A percentile compares a stretch with the other conserved stretches of the same genome.
These are phyloP conservation scores for Verticillium nonalfalfae DNA, from an alignment of 2,329 filamentous ascomycete species.

Conservation along the genomic window DNA sequence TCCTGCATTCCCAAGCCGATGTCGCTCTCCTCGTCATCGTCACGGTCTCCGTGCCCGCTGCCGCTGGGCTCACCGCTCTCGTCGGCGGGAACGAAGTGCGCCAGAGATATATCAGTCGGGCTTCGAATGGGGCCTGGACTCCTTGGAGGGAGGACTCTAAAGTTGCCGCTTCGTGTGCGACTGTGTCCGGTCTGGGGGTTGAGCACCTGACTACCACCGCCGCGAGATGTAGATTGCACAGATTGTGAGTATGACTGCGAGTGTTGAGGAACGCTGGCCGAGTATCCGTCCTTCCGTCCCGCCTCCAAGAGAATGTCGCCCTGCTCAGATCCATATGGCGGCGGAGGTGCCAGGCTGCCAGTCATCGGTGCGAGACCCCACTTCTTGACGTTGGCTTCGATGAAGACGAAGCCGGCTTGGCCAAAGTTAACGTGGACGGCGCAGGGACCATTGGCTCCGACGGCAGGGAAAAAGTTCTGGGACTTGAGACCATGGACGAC, in stretches of 20 bases:
- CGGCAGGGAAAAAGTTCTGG: slow-evolving; percentile 94
- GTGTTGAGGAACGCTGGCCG: slow-evolving; percentile 27
- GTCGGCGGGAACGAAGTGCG: slow-evolving; percentile 69
- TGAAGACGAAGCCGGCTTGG: slow-evolving; percentile 96
- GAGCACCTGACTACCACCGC: slow-evolving; percentile 34
- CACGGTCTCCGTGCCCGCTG: slow-evolving; percentile 16
- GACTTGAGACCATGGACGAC: slow-evolving; percentile 87
- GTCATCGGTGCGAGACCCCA: slow-evolving; percentile 97
- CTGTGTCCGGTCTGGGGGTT: slow-evolving; percentile 57
- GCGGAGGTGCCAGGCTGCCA: slow-evolving; percentile 87
- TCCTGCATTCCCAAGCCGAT: slow-evolving; percentile 45
- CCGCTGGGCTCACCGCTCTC: slow-evolving; percentile 65
- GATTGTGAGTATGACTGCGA: slow-evolving; percentile 38
- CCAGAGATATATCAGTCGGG: slow-evolving; percentile 92
- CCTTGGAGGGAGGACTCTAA: slow-evolving; percentile 67
- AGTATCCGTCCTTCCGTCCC: slow-evolving; percentile 58
- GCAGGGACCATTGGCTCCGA: slow-evolving; percentile 93
- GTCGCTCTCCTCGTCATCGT: slow-evolving; percentile 21
- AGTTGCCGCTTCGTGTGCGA: slow-evolving; percentile 71
- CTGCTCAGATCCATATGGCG: slow-evolving; percentile 94
- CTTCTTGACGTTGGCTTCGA: slow-evolving; percentile 99
- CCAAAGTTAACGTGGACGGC: slow-evolving; percentile 96
- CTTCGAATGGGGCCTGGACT: slow-evolving; percentile 86
- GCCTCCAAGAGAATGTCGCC: slow-evolving; percentile 92
- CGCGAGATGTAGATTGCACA: slow-evolving; percentile 28